A percentile compares a stretch with the other conserved stretches of the same genome.
Evolutionary conservation across 228 moss, liverwort and hornwort genomes (phyloP).

Genomic region (Sphagnum fallax): DNA sequence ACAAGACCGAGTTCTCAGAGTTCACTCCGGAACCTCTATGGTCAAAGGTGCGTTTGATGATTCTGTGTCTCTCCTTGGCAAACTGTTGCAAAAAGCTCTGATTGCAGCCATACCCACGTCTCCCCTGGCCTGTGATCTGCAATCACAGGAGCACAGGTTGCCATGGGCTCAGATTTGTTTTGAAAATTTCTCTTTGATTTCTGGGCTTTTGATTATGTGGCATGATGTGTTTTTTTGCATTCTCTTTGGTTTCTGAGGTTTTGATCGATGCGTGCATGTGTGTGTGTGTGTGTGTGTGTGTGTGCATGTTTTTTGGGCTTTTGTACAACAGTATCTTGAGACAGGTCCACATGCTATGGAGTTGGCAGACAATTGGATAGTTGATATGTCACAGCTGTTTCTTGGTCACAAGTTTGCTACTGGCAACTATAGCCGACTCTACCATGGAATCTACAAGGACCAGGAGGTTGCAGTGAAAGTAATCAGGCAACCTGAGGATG

Average conservation of each 20-base stretch:
- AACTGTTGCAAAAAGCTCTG: no score
- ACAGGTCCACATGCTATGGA: conserved; percentile 29
- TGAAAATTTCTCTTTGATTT: background rate
- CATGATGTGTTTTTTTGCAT: background rate
- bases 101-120: no score
- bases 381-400: conserved; percentile 68
- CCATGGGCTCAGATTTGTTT: background rate
- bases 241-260: background rate
- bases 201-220: background rate
- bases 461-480: conserved; percentile 86
- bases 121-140: no score
- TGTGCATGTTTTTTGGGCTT: conserved; percentile 1
- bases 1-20: background rate
- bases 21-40: no score
- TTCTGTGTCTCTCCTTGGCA: no score
- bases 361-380: conserved; percentile 33
- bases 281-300: background rate
- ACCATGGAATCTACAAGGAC: conserved; percentile 67
- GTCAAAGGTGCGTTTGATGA: no score
- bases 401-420: conserved; percentile 68
- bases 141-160: background rate
- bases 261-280: background rate
- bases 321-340: conserved; percentile 31
- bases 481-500: conserved; percentile 59
- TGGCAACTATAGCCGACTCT: conserved; percentile 68